Evolutionary conservation across 163 green algal genomes (phyloP), one percentile per base, ranked within the genome.

Genomic region (Trebouxia gelatinosa): DNA sequence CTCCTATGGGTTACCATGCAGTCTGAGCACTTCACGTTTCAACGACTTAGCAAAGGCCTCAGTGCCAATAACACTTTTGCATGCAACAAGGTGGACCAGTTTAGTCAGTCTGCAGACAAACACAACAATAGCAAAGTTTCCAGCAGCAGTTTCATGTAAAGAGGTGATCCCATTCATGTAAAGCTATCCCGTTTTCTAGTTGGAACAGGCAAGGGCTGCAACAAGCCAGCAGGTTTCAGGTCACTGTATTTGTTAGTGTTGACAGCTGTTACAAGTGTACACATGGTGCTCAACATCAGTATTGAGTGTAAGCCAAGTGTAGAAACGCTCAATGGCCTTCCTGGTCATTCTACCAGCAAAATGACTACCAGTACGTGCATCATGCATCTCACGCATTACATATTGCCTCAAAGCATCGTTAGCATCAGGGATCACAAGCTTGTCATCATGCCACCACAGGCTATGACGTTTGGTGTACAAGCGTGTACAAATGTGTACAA

Each of bases 91-190:
- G 57, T 90, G 84, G 26, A 88, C 80, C 71, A 84, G 81, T 64
- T 91, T 90, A 68, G 58, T 83, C 4, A 90, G 57, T 9, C 82
- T 51, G 62, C 90, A 82, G 1, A 91, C 84, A 75, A 87, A 86
- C 2, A 87, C 82, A 28, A 87, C n/a, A 5, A 93, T 85, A 9
- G 74, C 72, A 70, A 86, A 68, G 75, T 88, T 29, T 17, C 83
- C 82, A 51, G 26, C 31, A 3, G 48, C 29, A 3, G 88, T 89
- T 17, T n/a, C 32, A 29, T 83, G 86, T 23, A 89, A 50, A 37
- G 81, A 61, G 19, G 81, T 87, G 61, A 91, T 86, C 0, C 89
- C 68, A 59, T 89, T 84, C 57, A 89, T 81, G n/a, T 80, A 0
- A 86, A 64, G 38, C 34, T 74, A 28, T 79, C 70, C 64, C 71